Evolutionary conservation across 768 basidiomycete genomes (phyloP), one percentile per base, ranked within the genome.

Genomic region (Grammothele lineata): DNA sequence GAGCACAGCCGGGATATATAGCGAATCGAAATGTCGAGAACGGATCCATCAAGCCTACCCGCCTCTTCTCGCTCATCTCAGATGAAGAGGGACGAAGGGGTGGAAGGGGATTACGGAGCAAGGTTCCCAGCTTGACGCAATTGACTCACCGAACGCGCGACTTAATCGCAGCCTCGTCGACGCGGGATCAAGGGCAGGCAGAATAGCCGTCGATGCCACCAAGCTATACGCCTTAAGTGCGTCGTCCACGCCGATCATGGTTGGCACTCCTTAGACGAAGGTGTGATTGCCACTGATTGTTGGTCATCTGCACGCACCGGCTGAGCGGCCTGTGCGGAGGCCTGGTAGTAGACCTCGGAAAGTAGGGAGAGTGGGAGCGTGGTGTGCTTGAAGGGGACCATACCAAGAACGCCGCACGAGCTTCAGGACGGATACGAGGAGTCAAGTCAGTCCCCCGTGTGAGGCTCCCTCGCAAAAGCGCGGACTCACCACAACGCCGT

Each of bases 401-500:
- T 41, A 26, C 47, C 48, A n/a, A 52, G 41, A 21, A 45, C 48
- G 14, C 48, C 40, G 26, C 55, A 51, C 14, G 51, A 43, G n/a
- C 48, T 48, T 8, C 14, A 39, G n/a, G 15, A 22, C 18, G 38
- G 22, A 19, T 3, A 40, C n/a, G n/a, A n/a, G n/a, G 19, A 21
- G 14, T 17, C 12, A 19, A n/a, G n/a, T n/a, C n/a, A n/a, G n/a
- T n/a, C n/a, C n/a, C n/a, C n/a, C n/a, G n/a, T n/a, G n/a, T n/a
- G n/a, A n/a, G n/a, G n/a, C n/a, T n/a, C n/a, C n/a, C n/a, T n/a
- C n/a, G n/a, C 30, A n/a, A 24, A 12, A 14, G 26, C 7, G 1
- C 22, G 27, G 40, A 63, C 70, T 54, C 44, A 70, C 71, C 63
- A 63, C 18, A 66, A 51, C 9, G 61, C 60, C 9, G 60, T 56